Evolutionary conservation across 2,329 filamentous ascomycete genomes (phyloP).

Genomic region (Alternaria sp.): DNA sequence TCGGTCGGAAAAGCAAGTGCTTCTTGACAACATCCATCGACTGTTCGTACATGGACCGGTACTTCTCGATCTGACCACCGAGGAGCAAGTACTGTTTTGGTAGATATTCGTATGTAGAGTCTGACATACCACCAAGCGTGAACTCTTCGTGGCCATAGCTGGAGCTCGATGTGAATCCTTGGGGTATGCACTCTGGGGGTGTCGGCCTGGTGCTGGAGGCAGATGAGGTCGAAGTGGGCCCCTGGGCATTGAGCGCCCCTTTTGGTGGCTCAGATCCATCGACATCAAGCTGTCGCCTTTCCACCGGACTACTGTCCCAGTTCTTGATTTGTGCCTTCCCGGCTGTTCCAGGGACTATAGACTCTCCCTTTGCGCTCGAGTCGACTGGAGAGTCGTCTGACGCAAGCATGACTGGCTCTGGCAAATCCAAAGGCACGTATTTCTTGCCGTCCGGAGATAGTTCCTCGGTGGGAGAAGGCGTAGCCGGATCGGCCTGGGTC

Average conservation of each 20-base stretch:
- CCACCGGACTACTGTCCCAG: conserved; percentile 25
- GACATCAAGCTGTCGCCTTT: conserved; percentile 34
- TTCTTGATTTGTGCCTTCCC: conserved; percentile 28
- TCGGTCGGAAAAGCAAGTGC: conserved; percentile 58
- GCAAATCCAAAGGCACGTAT: conserved; percentile 41
- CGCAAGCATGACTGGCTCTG: conserved; percentile 35
- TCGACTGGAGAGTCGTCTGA: conserved; percentile 22
- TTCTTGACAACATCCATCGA: conserved; percentile 53
- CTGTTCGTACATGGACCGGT: conserved; percentile 64
- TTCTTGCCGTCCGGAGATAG: conserved; percentile 39
- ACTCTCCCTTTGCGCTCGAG: background rate
- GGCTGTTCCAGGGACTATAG: conserved; percentile 9
- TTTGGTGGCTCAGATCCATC: conserved; percentile 19
- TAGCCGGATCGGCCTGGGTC: conserved; percentile 1
- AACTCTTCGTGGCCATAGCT: conserved; percentile 54
- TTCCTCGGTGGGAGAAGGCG: conserved; percentile 21
- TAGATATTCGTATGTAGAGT: conserved; percentile 53
- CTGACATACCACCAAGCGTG: conserved; percentile 50
- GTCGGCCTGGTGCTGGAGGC: conserved; percentile 17
- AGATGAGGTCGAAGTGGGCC: conserved; percentile 5
- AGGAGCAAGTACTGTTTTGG: conserved; percentile 57
- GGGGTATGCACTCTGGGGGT: conserved; percentile 46
- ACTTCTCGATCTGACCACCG: conserved; percentile 55
- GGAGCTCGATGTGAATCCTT: conserved; percentile 62
- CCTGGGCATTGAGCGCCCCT: conserved; percentile 5